These are phyloP conservation scores for Aspergillus diversus DNA, from an alignment of 495 filamentous ascomycete genomes.

Conservation along the genomic window DNA sequence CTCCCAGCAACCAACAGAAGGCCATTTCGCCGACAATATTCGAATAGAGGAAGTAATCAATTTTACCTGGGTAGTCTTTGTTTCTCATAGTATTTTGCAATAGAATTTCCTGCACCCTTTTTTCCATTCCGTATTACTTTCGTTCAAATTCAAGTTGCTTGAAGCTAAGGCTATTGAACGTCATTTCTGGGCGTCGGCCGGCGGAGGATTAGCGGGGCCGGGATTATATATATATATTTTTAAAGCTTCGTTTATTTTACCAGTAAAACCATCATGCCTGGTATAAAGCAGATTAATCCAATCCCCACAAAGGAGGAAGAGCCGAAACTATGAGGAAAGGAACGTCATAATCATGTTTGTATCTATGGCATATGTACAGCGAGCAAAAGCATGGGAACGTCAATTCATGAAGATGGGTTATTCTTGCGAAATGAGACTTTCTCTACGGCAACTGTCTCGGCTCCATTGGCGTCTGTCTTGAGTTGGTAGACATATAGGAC, in stretches of 20 bases:
- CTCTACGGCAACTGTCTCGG: constrained; percentile 92
- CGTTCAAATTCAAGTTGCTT: background rate
- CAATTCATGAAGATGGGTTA: constrained; percentile 38
- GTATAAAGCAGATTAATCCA: too few species aligned
- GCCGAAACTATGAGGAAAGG: background rate
- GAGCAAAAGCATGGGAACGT: constrained; percentile 13
- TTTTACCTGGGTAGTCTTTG: constrained; percentile 6
- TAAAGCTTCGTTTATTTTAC: too few species aligned
- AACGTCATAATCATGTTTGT: constrained; percentile 29
- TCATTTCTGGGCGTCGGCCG: too few species aligned
- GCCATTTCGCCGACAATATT: too few species aligned
- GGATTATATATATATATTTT: too few species aligned
- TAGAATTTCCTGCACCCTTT: background rate
- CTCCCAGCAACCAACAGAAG: background rate
- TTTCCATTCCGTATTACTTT: background rate
- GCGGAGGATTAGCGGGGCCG: too few species aligned
- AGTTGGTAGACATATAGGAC: constrained; percentile 98
- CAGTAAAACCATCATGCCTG: too few species aligned
- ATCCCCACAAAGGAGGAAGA: background rate
- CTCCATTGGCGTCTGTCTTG: constrained; percentile 83
- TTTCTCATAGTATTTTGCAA: background rate
- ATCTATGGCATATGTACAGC: constrained; percentile 41
- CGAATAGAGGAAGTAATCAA: too few species aligned
- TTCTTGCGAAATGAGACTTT: constrained; percentile 98
- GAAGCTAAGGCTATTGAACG: background rate